A percentile compares a stretch with the other conserved stretches of the same genome.
Evolutionary conservation across 345 rosid genomes (phyloP).

Genomic region (Gossypium anomalum): DNA sequence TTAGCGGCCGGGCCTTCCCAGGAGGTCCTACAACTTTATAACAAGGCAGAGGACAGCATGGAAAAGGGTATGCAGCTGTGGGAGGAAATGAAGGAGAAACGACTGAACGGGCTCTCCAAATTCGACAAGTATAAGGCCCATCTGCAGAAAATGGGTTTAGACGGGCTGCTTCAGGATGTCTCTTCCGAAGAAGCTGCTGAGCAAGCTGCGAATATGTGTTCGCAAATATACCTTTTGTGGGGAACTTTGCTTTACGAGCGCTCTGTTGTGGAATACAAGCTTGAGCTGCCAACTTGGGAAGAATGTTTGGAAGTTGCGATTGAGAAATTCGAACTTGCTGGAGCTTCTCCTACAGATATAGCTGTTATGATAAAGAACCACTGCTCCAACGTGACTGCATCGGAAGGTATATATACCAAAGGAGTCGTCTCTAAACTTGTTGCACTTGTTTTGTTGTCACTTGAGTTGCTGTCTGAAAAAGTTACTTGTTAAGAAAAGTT

Average conservation of each 20-base stretch:
- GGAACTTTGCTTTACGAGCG: conserved; percentile 94
- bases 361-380: conserved; percentile 99
- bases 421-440: not conserved
- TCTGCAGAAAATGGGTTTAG: conserved; percentile 68
- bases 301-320: conserved; percentile 97
- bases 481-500: not conserved
- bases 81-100: conserved; percentile 93
- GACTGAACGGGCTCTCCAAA: conserved; percentile 82
- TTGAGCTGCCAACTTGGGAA: conserved; percentile 92
- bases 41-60: conserved; percentile 97
- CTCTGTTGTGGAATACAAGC: conserved; percentile 84
- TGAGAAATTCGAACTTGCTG: conserved; percentile 96
- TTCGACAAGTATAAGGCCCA: conserved; percentile 56
- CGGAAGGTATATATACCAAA: conserved; percentile 55
- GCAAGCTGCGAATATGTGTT: conserved; percentile 76
- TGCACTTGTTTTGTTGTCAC: not conserved
- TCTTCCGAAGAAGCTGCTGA: conserved; percentile 75
- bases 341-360: conserved; percentile 91
- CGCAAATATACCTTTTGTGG: conserved; percentile 93
- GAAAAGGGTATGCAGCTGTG: conserved; percentile 95
- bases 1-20: conserved; percentile 59
- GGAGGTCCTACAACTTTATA: conserved; percentile 78
- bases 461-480: not conserved
- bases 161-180: conserved; percentile 49
- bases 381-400: conserved; percentile 75